Conservation (phyloP, 305 asterid genomes). For the Euphrasia arctica region DNA sequence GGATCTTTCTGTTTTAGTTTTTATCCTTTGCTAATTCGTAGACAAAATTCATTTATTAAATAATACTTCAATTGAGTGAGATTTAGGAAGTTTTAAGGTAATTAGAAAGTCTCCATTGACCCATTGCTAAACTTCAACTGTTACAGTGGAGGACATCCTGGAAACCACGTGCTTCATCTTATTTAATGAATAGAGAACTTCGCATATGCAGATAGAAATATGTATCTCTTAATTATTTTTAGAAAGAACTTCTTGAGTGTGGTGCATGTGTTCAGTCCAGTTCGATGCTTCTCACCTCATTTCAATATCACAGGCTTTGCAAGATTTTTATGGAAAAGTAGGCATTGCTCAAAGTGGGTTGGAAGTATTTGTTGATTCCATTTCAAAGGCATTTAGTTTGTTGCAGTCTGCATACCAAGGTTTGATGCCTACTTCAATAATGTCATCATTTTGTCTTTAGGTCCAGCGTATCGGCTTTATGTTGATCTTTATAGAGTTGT, state of each 20-base stretch:
- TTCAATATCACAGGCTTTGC: slow-evolving; percentile 53
- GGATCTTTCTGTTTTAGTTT: not conserved
- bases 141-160: not conserved
- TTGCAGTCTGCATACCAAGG: slow-evolving; percentile 63
- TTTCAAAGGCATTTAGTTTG: slow-evolving; percentile 64
- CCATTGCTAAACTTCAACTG: slow-evolving; percentile 16
- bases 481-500: slow-evolving; percentile 22
- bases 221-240: not conserved
- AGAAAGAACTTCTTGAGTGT: slow-evolving; percentile 11
- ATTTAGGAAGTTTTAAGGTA: slow-evolving; percentile 17
- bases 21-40: slow-evolving; percentile 2
- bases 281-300: slow-evolving; percentile 18
- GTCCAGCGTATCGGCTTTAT: slow-evolving; percentile 13
- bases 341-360: slow-evolving; percentile 54
- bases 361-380: slow-evolving; percentile 55
- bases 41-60: not conserved
- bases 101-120: slow-evolving; percentile 12
- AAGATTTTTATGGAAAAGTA: slow-evolving; percentile 61
- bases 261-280: slow-evolving; percentile 17
- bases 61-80: not conserved
- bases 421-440: slow-evolving; percentile 26
- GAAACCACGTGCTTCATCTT: slow-evolving; percentile 17
- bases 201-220: slow-evolving; percentile 2
- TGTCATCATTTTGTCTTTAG: slow-evolving; percentile 10
- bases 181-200: slow-evolving; percentile 11